Conservation (phyloP, 306 rosid genomes). For the Argentina anserina region DNA sequence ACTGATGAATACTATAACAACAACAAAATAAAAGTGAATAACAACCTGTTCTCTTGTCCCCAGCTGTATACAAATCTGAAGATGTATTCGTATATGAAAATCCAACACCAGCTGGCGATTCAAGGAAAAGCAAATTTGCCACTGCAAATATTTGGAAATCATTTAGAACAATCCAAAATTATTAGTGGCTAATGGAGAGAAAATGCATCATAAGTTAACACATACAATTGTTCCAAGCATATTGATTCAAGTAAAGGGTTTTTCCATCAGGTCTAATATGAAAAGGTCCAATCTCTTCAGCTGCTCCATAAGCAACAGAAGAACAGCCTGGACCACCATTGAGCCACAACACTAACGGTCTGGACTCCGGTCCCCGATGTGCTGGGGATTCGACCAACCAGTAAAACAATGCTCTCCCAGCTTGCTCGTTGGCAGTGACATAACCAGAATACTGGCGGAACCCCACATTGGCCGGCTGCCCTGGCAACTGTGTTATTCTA, state of each 20-base stretch:
- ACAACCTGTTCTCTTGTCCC: constrained; percentile 87
- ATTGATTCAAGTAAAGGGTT: constrained; percentile 77
- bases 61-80: constrained; percentile 68
- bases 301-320: constrained; percentile 92
- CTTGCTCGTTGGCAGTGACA: constrained; percentile 67
- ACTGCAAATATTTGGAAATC: constrained; percentile 42
- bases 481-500: constrained; percentile 61
- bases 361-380: constrained; percentile 51
- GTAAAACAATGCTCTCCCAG: constrained; percentile 88
- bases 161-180: constrained; percentile 5
- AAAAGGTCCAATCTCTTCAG: constrained; percentile 94
- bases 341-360: constrained; percentile 92
- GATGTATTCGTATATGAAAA: constrained; percentile 81
- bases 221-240: constrained; percentile 91
- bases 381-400: constrained; percentile 80
- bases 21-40: not conserved
- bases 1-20: not conserved
- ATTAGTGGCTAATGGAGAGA: not conserved
- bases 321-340: constrained; percentile 99
- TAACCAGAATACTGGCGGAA: constrained; percentile 90
- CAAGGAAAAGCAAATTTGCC: constrained; percentile 88
- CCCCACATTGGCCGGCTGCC: constrained; percentile 69
- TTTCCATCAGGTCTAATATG: constrained; percentile 74
- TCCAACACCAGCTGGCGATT: constrained; percentile 98
- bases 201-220: constrained; percentile 2